Evolutionary conservation across 2,329 filamentous ascomycete genomes (phyloP).

Genomic region (Emergomyces pasteurianus): DNA sequence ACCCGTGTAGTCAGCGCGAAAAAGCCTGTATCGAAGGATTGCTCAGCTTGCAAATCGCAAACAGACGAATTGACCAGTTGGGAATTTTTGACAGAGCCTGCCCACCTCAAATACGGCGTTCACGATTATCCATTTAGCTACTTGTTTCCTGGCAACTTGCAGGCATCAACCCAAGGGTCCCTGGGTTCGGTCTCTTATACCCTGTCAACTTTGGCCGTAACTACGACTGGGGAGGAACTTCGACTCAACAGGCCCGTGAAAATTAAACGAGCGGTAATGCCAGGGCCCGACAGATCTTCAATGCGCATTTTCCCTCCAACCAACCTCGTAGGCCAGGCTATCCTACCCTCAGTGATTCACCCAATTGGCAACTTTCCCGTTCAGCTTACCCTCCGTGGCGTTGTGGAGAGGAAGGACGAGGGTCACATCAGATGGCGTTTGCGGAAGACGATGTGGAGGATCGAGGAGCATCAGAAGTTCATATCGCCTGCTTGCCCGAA

Average conservation of each 20-base stretch:
- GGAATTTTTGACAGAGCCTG: slow-evolving; percentile 55
- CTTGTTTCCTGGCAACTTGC: slow-evolving; percentile 73
- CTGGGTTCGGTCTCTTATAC: slow-evolving; percentile 67
- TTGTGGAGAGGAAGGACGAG: slow-evolving; percentile 58
- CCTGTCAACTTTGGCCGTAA: slow-evolving; percentile 55
- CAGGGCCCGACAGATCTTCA: slow-evolving; percentile 73
- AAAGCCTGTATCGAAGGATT: slow-evolving; percentile 69
- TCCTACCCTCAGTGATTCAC: slow-evolving; percentile 72
- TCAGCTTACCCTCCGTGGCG: slow-evolving; percentile 71
- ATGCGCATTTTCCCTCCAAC: slow-evolving; percentile 94
- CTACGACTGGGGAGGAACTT: slow-evolving; percentile 49
- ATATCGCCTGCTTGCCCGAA: slow-evolving; percentile 68
- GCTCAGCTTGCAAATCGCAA: slow-evolving; percentile 61
- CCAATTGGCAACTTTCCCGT: slow-evolving; percentile 74
- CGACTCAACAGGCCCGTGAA: slow-evolving; percentile 56
- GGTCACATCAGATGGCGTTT: slow-evolving; percentile 76
- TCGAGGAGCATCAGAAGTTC: slow-evolving; percentile 76
- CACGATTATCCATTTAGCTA: slow-evolving; percentile 85
- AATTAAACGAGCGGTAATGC: slow-evolving; percentile 67
- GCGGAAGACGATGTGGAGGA: slow-evolving; percentile 82
- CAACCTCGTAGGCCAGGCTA: slow-evolving; percentile 75
- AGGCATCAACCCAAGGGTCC: slow-evolving; percentile 64
- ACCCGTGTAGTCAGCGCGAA: slow-evolving; percentile 62
- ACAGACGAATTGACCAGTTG: slow-evolving; percentile 65
- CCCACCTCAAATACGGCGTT: slow-evolving; percentile 37